phyloP scores from a whole-genome alignment of 129 eudicot species.

The Oenanthe sinensis region DNA sequence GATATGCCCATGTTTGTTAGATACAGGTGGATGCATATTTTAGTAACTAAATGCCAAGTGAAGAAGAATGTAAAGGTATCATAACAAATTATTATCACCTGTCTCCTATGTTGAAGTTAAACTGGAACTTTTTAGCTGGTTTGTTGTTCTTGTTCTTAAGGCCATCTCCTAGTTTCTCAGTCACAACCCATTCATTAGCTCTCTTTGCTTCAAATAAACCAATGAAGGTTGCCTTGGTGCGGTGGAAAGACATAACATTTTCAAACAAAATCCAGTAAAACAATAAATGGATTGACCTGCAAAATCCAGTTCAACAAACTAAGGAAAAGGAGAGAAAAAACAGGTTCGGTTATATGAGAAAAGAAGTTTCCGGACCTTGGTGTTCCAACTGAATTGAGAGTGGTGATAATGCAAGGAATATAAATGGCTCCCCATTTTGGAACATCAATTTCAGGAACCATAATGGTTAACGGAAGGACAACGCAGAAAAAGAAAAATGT shows the following conservation, averaged over 20 bases:
- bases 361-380: constrained; percentile 53
- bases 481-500: constrained; percentile 85
- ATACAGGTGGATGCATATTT: neutral
- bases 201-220: constrained; percentile 83
- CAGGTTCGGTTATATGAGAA: neutral
- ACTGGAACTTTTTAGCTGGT: constrained; percentile 29
- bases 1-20: neutral
- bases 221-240: constrained; percentile 92
- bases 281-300: constrained; percentile 82
- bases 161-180: constrained; percentile 93
- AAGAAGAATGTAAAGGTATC: neutral
- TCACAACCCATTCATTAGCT: constrained; percentile 96
- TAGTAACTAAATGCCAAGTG: no score
- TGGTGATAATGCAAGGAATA: constrained; percentile 84
- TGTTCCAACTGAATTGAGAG: constrained; percentile 85
- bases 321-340: neutral
- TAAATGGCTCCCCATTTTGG: constrained; percentile 93
- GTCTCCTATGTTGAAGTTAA: constrained; percentile 63
- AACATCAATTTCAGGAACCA: constrained; percentile 82
- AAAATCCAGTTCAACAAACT: neutral
- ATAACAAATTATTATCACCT: constrained; percentile 29
- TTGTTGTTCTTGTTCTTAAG: constrained; percentile 59
- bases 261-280: constrained; percentile 97
- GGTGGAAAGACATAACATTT: constrained; percentile 96
- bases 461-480: constrained; percentile 60